Base-by-base conservation (phyloP, 371 early-diverging fungal species). In the Apophysomyces trapeziformis region DNA sequence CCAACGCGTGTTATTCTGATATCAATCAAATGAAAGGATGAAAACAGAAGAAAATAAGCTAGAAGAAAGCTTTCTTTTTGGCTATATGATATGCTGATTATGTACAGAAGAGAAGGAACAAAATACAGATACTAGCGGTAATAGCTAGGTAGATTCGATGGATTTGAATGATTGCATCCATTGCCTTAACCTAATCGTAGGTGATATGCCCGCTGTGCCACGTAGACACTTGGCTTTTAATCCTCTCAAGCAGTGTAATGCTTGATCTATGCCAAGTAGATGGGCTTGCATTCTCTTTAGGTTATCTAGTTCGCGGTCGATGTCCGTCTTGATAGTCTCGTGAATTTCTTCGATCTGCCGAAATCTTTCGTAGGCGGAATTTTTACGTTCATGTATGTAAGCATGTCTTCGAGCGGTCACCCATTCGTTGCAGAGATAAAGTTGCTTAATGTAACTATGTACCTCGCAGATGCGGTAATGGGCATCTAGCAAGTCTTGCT, bases 381-480 rank as follows among this genome's bases (percentile, higher is more conserved):
- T 26, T 50, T 50, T 50, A 50, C 54, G 54, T 16, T 50, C 54
- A 21, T 50, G 54, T 21, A 50, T 50, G 21, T 50, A 50, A 9
- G 54, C 54, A 50, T 50, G 54, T 26, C 54, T 50, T 9, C 21
- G 54, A 4, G 54, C 54, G 21, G 54, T 50, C 9, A 50, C 54
- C 54, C 54, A 50, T 21, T 50, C 54, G 21, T 50, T 50, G 35
- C 54, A 50, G 9, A 50, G 21, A 21, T 50, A 50, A 50, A 50
- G 54, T 26, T 50, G 54, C 21, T 21, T 50, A 50, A 50, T 50
- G 21, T 50, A 50, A 11, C 54, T 50, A 9, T 50, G 54, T 26
- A 50, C 54, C 21, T 50, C 54, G 21, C 54, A 50, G 21, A 50
- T 50, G 32, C 54, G 54, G 21, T 50, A 50, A 9, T 50, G 54